phyloP scores from a whole-genome alignment of 306 rosid species.

The Cucurbita maxima region DNA sequence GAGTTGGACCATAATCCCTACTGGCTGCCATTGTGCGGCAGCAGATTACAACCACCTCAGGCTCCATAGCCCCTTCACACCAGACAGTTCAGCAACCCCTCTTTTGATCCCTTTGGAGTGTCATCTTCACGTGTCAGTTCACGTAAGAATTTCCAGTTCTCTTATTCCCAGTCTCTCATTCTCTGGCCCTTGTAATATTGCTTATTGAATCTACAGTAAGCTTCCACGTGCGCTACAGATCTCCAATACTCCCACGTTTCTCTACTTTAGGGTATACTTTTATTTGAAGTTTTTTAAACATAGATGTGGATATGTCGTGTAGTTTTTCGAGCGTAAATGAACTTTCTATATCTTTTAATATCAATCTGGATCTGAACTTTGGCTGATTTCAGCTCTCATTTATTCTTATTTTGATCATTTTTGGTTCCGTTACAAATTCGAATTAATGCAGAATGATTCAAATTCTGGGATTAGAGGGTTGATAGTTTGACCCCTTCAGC shows the following conservation, averaged over 20 bases:
- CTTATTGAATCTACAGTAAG: neutral
- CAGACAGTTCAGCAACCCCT: neutral
- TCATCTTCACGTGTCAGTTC: neutral
- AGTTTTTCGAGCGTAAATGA: neutral
- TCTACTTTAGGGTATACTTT: neutral
- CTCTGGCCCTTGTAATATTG: slow-evolving; percentile 2
- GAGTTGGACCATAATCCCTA: neutral
- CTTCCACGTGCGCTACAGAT: neutral
- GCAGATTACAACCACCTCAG: neutral
- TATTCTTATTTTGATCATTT: neutral
- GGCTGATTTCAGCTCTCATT: neutral
- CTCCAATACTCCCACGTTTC: neutral
- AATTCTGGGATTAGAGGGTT: neutral
- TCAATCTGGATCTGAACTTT: neutral
- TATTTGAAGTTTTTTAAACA: neutral
- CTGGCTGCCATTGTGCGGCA: slow-evolving; percentile 1
- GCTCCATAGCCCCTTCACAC: neutral
- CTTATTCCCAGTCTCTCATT: neutral
- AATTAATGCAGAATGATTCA: neutral
- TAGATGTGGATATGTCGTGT: neutral
- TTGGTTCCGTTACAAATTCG: neutral
- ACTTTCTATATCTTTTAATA: neutral
- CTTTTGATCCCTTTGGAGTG: slow-evolving; percentile 1
- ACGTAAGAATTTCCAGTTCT: neutral
- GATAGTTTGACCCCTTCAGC: neutral